A percentile compares a stretch with the other conserved stretches of the same genome.
Conservation (phyloP, 441 rosid genomes). For the Aquilaria agallochum region DNA sequence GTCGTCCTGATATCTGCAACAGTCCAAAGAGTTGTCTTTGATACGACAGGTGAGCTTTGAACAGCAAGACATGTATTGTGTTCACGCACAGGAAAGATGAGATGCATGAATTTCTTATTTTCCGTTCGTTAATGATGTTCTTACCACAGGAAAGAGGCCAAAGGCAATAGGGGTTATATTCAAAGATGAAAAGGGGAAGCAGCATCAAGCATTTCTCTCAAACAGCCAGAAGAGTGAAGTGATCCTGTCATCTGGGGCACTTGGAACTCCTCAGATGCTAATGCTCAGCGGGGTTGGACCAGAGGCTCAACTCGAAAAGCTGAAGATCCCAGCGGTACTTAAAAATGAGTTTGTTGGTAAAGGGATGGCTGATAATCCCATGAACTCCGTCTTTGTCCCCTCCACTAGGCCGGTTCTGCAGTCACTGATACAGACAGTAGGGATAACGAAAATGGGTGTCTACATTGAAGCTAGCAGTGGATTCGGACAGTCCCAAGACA, state of each 20-base stretch:
- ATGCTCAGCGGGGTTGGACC: slow-evolving; percentile 94
- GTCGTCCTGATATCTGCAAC: slow-evolving; percentile 79
- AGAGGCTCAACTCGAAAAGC: slow-evolving; percentile 50
- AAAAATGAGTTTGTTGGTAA: slow-evolving; percentile 67
- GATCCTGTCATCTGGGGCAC: slow-evolving; percentile 81
- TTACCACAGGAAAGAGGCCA: slow-evolving; percentile 49
- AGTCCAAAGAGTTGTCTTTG: slow-evolving; percentile 74
- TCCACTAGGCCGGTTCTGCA: slow-evolving; percentile 51
- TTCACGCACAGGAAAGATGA: not conserved
- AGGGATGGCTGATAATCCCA: slow-evolving; percentile 95
- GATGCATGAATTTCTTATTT: not conserved
- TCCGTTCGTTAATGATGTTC: not conserved
- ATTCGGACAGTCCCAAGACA: slow-evolving; percentile 70
- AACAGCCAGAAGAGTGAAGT: slow-evolving; percentile 63
- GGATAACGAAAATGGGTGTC: slow-evolving; percentile 84
- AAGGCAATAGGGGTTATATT: slow-evolving; percentile 81
- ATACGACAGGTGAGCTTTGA: slow-evolving; percentile 42
- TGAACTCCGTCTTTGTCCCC: slow-evolving; percentile 82
- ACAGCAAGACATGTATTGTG: not conserved
- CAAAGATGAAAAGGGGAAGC: slow-evolving; percentile 76
- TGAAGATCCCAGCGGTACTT: slow-evolving; percentile 57
- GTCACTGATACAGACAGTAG: slow-evolving; percentile 85
- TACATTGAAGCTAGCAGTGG: slow-evolving; percentile 96
- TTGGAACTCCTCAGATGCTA: slow-evolving; percentile 88
- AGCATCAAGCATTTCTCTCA: slow-evolving; percentile 59